Percentiles rank a stretch among this genome's conserved stretches.
Conservation (phyloP, 2,329 filamentous ascomycete species). For the Phaeophleospora eucalypticola region DNA sequence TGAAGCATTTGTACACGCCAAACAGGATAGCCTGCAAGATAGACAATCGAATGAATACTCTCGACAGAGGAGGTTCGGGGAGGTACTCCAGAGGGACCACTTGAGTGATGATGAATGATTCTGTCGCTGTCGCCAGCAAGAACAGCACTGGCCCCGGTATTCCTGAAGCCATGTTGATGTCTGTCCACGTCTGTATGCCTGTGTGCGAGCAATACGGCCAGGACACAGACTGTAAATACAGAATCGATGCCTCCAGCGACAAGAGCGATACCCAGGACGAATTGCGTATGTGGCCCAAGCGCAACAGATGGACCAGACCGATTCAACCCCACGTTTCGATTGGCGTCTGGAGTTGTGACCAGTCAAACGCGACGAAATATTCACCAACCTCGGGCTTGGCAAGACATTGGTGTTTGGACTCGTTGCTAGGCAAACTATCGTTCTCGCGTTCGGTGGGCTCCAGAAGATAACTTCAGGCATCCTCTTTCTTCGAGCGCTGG, state of each 20-base stretch:
- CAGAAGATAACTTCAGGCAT: background rate
- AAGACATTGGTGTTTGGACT: background rate
- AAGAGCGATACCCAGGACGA: background rate
- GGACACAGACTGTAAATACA: background rate
- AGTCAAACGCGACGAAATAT: background rate
- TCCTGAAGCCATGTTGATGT: conserved; percentile 3
- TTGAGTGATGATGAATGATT: conserved; percentile 8
- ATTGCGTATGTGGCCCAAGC: conserved; percentile 3
- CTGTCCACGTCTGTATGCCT: background rate
- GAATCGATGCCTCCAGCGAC: conserved; percentile 1
- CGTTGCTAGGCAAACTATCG: background rate
- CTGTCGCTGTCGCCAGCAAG: conserved; percentile 11
- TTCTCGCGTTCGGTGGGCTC: no score
- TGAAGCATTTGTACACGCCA: conserved; percentile 14
- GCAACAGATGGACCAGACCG: background rate
- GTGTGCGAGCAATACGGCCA: background rate
- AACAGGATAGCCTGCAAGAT: conserved; percentile 12
- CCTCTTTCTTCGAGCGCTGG: background rate
- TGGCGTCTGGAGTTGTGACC: background rate
- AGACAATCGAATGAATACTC: conserved; percentile 14
- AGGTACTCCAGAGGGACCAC: conserved; percentile 14
- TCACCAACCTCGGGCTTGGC: background rate
- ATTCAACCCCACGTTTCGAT: conserved; percentile 1
- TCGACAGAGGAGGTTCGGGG: conserved; percentile 14
- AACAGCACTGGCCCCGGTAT: conserved; percentile 8